Evolutionary conservation across 768 basidiomycete species (phyloP).

Genomic region (Paxillus ammoniavirescens): DNA sequence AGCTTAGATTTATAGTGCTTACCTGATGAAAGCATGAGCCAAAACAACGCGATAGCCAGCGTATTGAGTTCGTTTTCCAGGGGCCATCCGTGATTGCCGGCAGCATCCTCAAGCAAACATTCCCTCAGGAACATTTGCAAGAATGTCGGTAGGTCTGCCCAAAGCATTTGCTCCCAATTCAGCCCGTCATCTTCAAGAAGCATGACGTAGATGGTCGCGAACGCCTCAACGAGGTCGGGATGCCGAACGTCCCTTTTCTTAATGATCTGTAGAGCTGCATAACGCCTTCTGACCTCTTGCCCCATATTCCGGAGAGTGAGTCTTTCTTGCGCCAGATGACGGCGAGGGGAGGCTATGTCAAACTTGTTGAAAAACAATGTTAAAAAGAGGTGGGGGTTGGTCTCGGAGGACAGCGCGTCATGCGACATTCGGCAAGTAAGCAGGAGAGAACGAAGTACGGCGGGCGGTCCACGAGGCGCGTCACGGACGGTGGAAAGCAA

Average conservation of each 20-base stretch:
- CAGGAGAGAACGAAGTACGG: slow-evolving; percentile 29
- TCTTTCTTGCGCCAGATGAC: slow-evolving; percentile 33
- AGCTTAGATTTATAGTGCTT: neutral
- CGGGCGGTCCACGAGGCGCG: slow-evolving; percentile 33
- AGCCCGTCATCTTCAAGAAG: slow-evolving; percentile 53
- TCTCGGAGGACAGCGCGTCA: slow-evolving; percentile 21
- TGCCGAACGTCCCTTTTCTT: slow-evolving; percentile 36
- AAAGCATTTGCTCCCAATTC: slow-evolving; percentile 46
- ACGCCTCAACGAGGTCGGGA: slow-evolving; percentile 38
- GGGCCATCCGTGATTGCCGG: slow-evolving; percentile 48
- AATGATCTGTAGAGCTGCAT: slow-evolving; percentile 44
- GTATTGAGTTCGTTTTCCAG: slow-evolving; percentile 43
- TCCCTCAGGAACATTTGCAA: slow-evolving; percentile 39
- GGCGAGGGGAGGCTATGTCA: slow-evolving; percentile 41
- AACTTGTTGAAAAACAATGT: slow-evolving; percentile 48
- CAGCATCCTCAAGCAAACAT: slow-evolving; percentile 38
- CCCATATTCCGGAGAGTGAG: slow-evolving; percentile 34
- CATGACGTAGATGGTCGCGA: slow-evolving; percentile 58
- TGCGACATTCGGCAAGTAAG: slow-evolving; percentile 34
- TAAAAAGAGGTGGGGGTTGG: slow-evolving; percentile 34
- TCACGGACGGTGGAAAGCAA: slow-evolving; percentile 30
- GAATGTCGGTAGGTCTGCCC: slow-evolving; percentile 42
- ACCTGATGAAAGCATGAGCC: slow-evolving; percentile 42
- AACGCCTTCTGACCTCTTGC: slow-evolving; percentile 46
- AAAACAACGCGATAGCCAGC: slow-evolving; percentile 46